Percentiles rank a stretch among this genome's conserved stretches.
phyloP scores from a whole-genome alignment of 2,329 filamentous ascomycete genomes.

The Penicillium oxalicum region DNA sequence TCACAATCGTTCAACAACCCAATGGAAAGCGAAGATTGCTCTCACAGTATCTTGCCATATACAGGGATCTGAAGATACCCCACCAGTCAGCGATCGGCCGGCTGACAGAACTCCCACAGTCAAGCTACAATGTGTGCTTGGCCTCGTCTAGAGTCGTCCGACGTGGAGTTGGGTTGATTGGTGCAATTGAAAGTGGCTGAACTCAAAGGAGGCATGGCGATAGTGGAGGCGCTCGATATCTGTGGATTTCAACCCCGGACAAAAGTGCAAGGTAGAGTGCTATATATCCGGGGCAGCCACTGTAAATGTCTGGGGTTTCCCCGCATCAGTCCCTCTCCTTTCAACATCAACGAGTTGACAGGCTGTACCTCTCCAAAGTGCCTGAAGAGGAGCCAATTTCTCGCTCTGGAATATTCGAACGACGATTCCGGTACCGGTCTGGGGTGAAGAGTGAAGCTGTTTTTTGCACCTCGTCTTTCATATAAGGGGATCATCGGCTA shows the following conservation, averaged over 20 bases:
- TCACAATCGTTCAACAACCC: slow-evolving; percentile 3
- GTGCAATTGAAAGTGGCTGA: background rate
- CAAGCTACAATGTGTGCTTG: slow-evolving; percentile 17
- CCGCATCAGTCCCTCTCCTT: too few species aligned
- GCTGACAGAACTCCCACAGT: slow-evolving; percentile 9
- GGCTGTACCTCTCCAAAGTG: background rate
- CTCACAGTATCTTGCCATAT: slow-evolving; percentile 3
- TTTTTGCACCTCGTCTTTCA: too few species aligned
- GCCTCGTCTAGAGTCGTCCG: slow-evolving; percentile 12
- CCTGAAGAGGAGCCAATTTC: background rate
- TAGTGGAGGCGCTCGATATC: background rate
- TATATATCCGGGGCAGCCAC: slow-evolving; percentile 16
- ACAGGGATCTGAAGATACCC: slow-evolving; percentile 17
- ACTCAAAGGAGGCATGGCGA: background rate
- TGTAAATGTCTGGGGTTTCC: background rate
- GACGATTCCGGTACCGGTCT: too few species aligned
- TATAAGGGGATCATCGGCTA: background rate
- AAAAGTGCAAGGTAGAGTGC: background rate
- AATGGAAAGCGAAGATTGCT: slow-evolving; percentile 5
- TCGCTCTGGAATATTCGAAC: background rate
- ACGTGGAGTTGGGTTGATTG: slow-evolving; percentile 10
- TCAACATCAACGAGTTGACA: background rate
- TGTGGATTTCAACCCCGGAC: background rate
- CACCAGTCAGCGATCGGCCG: slow-evolving; percentile 26
- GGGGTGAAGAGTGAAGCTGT: too few species aligned